A percentile compares a stretch with the other conserved stretches of the same genome.
These are phyloP conservation scores for Nakazawaea wyomingensis DNA, from an alignment of 805 yeast genomes.

Conservation along the genomic window DNA sequence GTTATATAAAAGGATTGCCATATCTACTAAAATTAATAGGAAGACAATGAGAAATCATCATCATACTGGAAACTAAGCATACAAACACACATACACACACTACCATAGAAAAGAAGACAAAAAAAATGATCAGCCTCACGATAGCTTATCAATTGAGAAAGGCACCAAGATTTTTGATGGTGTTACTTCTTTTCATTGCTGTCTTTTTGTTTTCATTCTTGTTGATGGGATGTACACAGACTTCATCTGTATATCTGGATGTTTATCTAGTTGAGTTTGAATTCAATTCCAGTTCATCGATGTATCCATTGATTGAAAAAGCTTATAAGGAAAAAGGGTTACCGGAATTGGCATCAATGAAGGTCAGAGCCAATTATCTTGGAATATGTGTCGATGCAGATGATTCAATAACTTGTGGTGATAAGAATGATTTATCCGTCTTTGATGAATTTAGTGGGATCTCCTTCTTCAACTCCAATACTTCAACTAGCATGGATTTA, in stretches of 20 bases:
- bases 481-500: constrained; percentile 36
- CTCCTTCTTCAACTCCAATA: constrained; percentile 26
- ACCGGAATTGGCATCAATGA: constrained; percentile 33
- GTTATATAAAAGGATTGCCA: too few relatives aligned
- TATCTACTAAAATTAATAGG: too few relatives aligned
- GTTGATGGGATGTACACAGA: constrained; percentile 48
- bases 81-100: too few relatives aligned
- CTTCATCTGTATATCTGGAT: constrained; percentile 36
- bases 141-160: constrained; percentile 22
- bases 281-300: constrained; percentile 41
- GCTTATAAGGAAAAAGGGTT: constrained; percentile 29
- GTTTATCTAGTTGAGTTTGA: constrained; percentile 44
- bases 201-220: constrained; percentile 49
- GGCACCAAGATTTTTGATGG: constrained; percentile 36
- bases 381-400: constrained; percentile 46
- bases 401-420: constrained; percentile 31
- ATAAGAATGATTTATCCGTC: constrained; percentile 23
- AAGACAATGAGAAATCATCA: too few relatives aligned
- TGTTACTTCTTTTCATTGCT: constrained; percentile 39
- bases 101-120: not conserved
- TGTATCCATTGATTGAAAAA: constrained; percentile 33
- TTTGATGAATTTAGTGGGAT: constrained; percentile 27
- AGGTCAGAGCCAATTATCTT: constrained; percentile 48
- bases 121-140: constrained; percentile 5
- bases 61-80: too few relatives aligned